Conservation (phyloP, 2,329 filamentous ascomycete genomes). For the Claviceps sp. region DNA sequence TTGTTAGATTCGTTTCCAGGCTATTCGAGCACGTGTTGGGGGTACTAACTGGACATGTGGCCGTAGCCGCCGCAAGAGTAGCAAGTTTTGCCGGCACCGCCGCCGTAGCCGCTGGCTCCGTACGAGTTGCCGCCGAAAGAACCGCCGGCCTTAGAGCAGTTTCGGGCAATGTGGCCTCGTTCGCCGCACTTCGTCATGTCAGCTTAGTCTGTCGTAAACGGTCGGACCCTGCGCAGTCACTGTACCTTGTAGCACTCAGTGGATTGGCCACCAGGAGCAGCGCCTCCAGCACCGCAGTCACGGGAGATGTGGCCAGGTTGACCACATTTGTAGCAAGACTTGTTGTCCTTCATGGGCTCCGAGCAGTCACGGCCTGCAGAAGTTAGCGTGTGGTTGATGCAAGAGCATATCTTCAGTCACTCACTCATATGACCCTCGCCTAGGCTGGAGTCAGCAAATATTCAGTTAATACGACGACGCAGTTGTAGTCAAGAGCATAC, state of each 20-base stretch:
- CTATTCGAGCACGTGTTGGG: too few relatives aligned
- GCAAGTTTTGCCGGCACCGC: slow-evolving; percentile 66
- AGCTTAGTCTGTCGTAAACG: background rate
- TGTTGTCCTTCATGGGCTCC: slow-evolving; percentile 74
- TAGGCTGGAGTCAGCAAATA: slow-evolving; percentile 17
- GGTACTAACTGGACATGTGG: slow-evolving; percentile 71
- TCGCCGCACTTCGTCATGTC: slow-evolving; percentile 59
- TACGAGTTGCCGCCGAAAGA: slow-evolving; percentile 21
- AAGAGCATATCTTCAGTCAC: slow-evolving; percentile 17
- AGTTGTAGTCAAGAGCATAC: slow-evolving; percentile 32
- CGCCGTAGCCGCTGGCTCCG: slow-evolving; percentile 26
- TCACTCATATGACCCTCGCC: slow-evolving; percentile 66
- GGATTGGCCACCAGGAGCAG: slow-evolving; percentile 31
- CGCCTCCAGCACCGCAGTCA: slow-evolving; percentile 54
- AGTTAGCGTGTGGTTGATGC: background rate
- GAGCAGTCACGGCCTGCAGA: slow-evolving; percentile 75
- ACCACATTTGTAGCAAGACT: slow-evolving; percentile 68
- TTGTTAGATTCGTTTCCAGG: slow-evolving; percentile 9
- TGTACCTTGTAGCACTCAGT: slow-evolving; percentile 80
- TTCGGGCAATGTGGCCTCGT: slow-evolving; percentile 89
- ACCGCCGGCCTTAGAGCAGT: slow-evolving; percentile 58
- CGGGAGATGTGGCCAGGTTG: slow-evolving; percentile 83
- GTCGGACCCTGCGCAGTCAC: background rate
- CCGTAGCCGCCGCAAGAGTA: slow-evolving; percentile 96
- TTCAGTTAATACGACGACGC: background rate